A percentile compares a stretch with the other conserved stretches of the same genome.
phyloP scores from a whole-genome alignment of 176 grass and related monocot species.

The Aegilops umbellulata region DNA sequence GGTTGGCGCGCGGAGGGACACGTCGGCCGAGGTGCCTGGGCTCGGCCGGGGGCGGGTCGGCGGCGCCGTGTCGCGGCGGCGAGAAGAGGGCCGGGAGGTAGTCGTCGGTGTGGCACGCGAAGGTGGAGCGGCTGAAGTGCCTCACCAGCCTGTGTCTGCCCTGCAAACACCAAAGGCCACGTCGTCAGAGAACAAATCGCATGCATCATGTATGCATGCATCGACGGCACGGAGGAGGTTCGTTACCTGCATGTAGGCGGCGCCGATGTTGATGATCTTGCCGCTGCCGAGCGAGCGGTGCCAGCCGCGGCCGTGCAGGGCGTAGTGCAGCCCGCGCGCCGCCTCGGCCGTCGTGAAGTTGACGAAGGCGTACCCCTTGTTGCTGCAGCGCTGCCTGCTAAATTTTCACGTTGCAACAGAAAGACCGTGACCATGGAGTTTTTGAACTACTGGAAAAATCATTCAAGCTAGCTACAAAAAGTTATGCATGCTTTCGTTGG shows the following conservation, averaged over 20 bases:
- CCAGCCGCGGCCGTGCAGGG: constrained; percentile 43
- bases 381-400: constrained; percentile 30
- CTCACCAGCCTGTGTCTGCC: constrained; percentile 35
- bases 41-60: not conserved
- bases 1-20: not conserved
- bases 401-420: no score
- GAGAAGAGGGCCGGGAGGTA: constrained; percentile 56
- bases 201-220: no score
- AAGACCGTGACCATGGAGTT: no score
- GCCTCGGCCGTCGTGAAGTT: constrained; percentile 64
- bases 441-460: no score
- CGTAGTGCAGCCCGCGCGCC: not conserved
- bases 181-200: not conserved
- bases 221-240: no score
- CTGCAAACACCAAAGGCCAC: constrained; percentile 7
- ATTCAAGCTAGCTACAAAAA: no score
- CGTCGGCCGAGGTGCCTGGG: not conserved
- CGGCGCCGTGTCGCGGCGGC: constrained; percentile 52
- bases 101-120: constrained; percentile 40
- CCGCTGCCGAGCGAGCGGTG: constrained; percentile 18
- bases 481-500: no score
- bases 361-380: constrained; percentile 69
- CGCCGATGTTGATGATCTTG: constrained; percentile 43
- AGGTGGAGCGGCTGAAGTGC: constrained; percentile 27
- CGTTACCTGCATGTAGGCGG: constrained; percentile 55